These are phyloP conservation scores for Exutisphaerella laricina DNA, from an alignment of 2,329 filamentous ascomycete genomes.

Conservation along the genomic window DNA sequence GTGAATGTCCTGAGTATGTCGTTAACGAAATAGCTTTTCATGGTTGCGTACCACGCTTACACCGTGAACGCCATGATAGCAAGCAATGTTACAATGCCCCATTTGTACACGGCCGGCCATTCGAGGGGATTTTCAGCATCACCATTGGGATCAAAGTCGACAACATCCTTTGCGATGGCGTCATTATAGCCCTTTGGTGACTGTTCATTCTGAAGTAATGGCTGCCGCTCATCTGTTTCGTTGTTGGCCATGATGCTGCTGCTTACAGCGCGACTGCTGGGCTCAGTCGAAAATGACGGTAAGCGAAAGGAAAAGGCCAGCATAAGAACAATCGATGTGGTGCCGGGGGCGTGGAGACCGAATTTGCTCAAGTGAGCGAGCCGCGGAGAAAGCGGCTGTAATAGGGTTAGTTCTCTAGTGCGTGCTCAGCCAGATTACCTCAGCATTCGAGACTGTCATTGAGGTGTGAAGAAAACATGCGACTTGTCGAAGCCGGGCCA, in stretches of 20 bases:
- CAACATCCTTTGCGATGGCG: constrained; percentile 21
- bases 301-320: not conserved
- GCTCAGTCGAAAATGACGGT: no score
- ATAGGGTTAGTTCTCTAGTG: not conserved
- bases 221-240: constrained; percentile 12
- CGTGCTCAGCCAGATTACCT: no score
- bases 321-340: constrained; percentile 1
- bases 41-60: constrained; percentile 33
- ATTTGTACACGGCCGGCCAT: constrained; percentile 48
- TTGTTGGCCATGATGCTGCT: not conserved
- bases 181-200: constrained; percentile 7
- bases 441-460: no score
- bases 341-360: constrained; percentile 1
- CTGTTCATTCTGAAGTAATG: constrained; percentile 11
- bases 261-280: no score
- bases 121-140: constrained; percentile 50
- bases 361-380: constrained; percentile 1
- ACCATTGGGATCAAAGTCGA: constrained; percentile 43
- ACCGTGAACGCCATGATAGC: constrained; percentile 54
- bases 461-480: no score
- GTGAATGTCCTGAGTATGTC: constrained; percentile 32
- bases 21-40: no score
- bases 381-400: no score
- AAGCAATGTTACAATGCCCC: constrained; percentile 49
- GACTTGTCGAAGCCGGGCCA: no score